Evolutionary conservation across 352 stramenopile species (phyloP).

Genomic region (Paralagenidium karlingii): DNA sequence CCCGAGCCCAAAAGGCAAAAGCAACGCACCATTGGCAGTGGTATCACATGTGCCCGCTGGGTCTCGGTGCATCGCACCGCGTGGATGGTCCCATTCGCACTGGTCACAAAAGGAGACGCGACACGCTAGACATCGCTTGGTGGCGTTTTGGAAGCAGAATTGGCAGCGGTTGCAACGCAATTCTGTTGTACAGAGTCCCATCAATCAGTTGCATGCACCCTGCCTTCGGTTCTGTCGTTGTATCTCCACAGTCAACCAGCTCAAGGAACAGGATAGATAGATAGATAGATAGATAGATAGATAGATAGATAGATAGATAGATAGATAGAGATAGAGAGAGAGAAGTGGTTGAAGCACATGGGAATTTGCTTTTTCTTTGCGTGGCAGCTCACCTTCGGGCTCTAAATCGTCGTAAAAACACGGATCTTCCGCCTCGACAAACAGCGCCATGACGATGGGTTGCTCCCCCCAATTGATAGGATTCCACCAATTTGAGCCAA

Average conservation of each 20-base stretch:
- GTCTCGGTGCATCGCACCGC: no score
- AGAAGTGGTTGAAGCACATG: background rate
- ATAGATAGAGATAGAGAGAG: constrained; percentile 18
- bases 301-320: no score
- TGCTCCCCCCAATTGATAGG: background rate
- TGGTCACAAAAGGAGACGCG: no score
- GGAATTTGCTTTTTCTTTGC: background rate
- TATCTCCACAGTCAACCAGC: constrained; percentile 23
- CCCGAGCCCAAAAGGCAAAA: constrained; percentile 20
- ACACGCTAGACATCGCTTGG: no score
- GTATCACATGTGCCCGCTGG: constrained; percentile 1
- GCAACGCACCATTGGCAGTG: constrained; percentile 28
- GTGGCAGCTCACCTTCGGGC: constrained; percentile 2
- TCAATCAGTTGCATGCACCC: no score
- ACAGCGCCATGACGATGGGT: constrained; percentile 1
- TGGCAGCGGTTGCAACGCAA: no score
- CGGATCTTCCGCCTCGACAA: constrained; percentile 5
- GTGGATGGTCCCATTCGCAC: no score
- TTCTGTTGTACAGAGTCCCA: no score
- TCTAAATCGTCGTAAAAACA: constrained; percentile 7
- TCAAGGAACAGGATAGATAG: no score
- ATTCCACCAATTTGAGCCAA: background rate
- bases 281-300: no score
- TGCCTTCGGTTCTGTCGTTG: constrained; percentile 11
- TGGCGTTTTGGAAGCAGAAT: no score